phyloP scores from a whole-genome alignment of 352 stramenopile species.

The Halophytophthora batemanensis region DNA sequence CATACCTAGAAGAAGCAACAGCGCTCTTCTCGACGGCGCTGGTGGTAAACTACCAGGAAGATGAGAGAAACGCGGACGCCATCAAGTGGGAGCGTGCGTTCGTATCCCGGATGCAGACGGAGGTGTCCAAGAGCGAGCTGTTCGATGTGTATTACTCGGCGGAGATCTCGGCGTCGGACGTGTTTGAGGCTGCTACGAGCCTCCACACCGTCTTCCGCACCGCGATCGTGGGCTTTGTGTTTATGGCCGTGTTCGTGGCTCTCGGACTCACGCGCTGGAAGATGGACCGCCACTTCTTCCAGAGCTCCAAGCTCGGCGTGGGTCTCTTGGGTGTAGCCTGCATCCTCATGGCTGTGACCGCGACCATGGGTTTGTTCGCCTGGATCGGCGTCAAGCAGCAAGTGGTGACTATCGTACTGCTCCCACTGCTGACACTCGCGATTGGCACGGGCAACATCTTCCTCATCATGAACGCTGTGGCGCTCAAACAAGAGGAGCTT shows the following conservation, averaged over 20 bases:
- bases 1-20: conserved; percentile 39
- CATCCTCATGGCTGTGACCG: conserved; percentile 56
- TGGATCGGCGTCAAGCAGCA: conserved; percentile 63
- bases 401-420: conserved; percentile 63
- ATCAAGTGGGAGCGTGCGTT: conserved; percentile 68
- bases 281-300: conserved; percentile 43
- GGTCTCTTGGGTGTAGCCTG: conserved; percentile 64
- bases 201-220: conserved; percentile 40
- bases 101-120: conserved; percentile 55
- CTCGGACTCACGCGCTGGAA: conserved; percentile 68
- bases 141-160: conserved; percentile 70
- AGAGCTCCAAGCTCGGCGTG: conserved; percentile 59
- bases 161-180: conserved; percentile 53
- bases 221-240: conserved; percentile 46
- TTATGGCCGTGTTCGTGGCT: conserved; percentile 71
- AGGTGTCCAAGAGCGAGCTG: conserved; percentile 40
- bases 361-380: conserved; percentile 66
- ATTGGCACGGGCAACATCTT: conserved; percentile 79
- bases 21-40: conserved; percentile 41
- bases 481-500: conserved; percentile 43
- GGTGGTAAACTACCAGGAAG: conserved; percentile 52
- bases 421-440: conserved; percentile 60
- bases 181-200: conserved; percentile 53
- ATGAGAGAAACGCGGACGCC: conserved; percentile 33
- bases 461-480: conserved; percentile 55